Base-by-base conservation (phyloP, 768 basidiomycete species). In the Clitopilus passeckerianus region DNA sequence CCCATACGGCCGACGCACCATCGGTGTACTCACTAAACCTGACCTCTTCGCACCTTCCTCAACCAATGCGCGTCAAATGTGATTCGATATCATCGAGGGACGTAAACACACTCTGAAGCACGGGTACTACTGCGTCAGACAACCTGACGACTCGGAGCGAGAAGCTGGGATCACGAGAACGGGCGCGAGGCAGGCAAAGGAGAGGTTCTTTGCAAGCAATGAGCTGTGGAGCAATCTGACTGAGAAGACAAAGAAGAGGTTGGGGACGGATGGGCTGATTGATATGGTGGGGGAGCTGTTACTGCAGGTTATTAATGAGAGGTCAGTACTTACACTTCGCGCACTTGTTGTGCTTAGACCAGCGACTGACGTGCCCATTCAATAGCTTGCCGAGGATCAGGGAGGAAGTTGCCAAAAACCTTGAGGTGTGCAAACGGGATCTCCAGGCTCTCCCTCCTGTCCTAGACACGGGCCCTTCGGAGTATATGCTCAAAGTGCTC, bases 1-100 rank as follows among this genome's bases (percentile, higher is more conserved):
- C 64, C 76, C 76, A 0, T 62, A 71, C 0, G 82, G 85, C 4
- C 62, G 64, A 16, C 72, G 85, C 6, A 86, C 83, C 0, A 82
- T 86, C 50, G 85, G 85, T 78, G 84, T 86, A 2, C 69, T 85
- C 35, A 85, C 83, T 1, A 85, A 85, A 67, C 77, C 80, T 0
- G 84, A 85, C 63, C 76, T 77, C 41, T 65, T 86, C 5, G 66
- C 73, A 0, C 16, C 60, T 2, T 74, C 76, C 6, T 63, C 75
- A 18, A 71, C 67, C 5, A 69, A 77, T 59, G 59, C 74, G 50
- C 71, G 71, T 15, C 59, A 71, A 18, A 43, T 68, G 24, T 83
- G 80, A 78, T 64, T 81, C 6, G 76, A 78, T 41, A 69, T 79
- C 8, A 66, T 80, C 2, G 75, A 78, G 63, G 77, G 74, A 20